Conservation (phyloP, 164 flowering plant genomes). For the Vitis rupestris region DNA sequence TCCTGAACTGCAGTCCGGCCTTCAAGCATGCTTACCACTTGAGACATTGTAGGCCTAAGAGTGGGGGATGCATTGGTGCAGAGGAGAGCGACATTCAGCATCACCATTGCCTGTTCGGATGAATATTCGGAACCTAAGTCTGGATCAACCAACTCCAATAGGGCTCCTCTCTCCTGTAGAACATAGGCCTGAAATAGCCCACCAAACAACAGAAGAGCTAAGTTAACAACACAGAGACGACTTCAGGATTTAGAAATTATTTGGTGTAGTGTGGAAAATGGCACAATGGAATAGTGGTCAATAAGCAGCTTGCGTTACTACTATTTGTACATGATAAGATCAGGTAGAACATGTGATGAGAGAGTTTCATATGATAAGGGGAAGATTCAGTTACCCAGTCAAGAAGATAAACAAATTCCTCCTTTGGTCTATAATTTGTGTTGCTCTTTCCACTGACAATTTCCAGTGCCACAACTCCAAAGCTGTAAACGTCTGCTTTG, state of each 20-base stretch:
- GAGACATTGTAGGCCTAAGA: constrained; percentile 58
- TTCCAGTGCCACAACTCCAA: constrained; percentile 76
- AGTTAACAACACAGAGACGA: not conserved
- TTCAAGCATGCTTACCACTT: constrained; percentile 60
- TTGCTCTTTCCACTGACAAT: constrained; percentile 79
- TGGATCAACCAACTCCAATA: constrained; percentile 56
- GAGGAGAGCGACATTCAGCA: constrained; percentile 57
- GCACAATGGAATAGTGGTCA: too few species aligned
- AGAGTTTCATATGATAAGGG: not conserved
- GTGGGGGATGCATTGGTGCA: constrained; percentile 65
- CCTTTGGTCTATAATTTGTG: constrained; percentile 60
- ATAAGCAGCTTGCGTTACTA: too few species aligned
- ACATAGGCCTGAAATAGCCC: constrained; percentile 50
- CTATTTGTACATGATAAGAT: not conserved
- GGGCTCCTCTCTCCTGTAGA: constrained; percentile 48
- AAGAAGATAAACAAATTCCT: constrained; percentile 69
- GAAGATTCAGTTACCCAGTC: constrained; percentile 51
- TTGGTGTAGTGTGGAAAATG: too few species aligned
- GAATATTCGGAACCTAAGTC: constrained; percentile 45
- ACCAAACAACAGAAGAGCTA: not conserved
- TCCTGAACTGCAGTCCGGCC: constrained; percentile 42
- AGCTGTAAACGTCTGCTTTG: constrained; percentile 80
- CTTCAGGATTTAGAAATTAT: too few species aligned
- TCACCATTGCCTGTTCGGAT: constrained; percentile 44
- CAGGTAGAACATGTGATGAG: not conserved